Conservation (phyloP, 495 filamentous ascomycete genomes). For the Durotheca rogersii region DNA sequence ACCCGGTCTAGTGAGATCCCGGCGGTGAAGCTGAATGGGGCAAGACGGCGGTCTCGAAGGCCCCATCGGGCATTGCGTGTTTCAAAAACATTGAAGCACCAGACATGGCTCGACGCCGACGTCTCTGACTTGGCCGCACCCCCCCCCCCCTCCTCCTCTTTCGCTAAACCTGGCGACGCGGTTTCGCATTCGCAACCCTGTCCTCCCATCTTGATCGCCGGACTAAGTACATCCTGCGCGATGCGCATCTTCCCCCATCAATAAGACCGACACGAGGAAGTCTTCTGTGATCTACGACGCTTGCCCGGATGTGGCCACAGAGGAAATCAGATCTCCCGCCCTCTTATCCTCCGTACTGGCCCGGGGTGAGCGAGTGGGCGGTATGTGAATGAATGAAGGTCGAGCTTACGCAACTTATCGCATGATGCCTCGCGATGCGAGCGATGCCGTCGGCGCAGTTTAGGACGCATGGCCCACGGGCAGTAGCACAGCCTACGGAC, state of each 20-base stretch:
- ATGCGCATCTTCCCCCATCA: slow-evolving; percentile 4
- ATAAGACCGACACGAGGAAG: slow-evolving; percentile 16
- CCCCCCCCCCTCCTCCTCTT: slow-evolving; percentile 13
- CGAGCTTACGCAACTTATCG: too few relatives aligned
- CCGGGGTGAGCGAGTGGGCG: too few relatives aligned
- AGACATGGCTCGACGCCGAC: slow-evolving; percentile 10
- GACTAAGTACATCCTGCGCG: not conserved
- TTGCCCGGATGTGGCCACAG: slow-evolving; percentile 12
- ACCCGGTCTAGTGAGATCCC: slow-evolving; percentile 5
- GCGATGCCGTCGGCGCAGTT: too few relatives aligned
- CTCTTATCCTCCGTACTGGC: not conserved
- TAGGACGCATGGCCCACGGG: too few relatives aligned
- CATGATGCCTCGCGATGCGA: too few relatives aligned
- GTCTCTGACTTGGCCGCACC: not conserved
- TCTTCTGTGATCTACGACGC: slow-evolving; percentile 15
- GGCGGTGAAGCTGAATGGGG: slow-evolving; percentile 10
- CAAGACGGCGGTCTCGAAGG: slow-evolving; percentile 3
- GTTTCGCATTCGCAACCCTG: slow-evolving; percentile 21
- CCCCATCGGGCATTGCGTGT: slow-evolving; percentile 11
- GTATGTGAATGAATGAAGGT: too few relatives aligned
- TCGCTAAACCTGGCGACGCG: slow-evolving; percentile 3
- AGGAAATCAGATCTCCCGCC: not conserved
- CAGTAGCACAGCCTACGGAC: too few relatives aligned
- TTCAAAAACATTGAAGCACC: slow-evolving; percentile 23
- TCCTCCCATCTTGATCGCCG: slow-evolving; percentile 9